Evolutionary conservation across 805 yeast genomes (phyloP).

Genomic region (Cyberlindnera maritima): DNA sequence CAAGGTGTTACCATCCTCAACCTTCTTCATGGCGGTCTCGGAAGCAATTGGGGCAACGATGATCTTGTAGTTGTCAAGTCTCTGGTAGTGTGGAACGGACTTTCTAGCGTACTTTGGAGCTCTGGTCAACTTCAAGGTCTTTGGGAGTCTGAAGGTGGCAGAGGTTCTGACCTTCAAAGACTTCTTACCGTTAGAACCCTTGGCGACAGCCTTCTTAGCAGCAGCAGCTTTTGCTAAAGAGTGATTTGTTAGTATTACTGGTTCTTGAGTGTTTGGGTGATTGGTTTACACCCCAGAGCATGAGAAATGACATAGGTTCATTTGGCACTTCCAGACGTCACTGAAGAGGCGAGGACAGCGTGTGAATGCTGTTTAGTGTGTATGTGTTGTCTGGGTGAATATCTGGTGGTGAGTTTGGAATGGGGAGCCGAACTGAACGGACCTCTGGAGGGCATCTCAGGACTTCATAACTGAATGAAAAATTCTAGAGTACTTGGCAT

Average conservation of each 20-base stretch:
- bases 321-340: background rate
- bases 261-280: background rate
- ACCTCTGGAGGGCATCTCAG: too few species aligned
- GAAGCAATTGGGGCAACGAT: conserved; percentile 93
- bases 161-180: conserved; percentile 90
- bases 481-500: too few species aligned
- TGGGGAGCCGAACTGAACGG: too few species aligned
- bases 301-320: background rate
- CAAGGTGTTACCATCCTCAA: conserved; percentile 98
- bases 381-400: too few species aligned
- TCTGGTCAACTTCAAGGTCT: conserved; percentile 92
- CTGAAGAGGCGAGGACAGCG: too few species aligned
- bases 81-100: conserved; percentile 96
- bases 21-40: conserved; percentile 99
- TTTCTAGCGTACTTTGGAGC: conserved; percentile 93
- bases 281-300: background rate
- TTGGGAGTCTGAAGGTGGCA: conserved; percentile 95
- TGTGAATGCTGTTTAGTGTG: too few species aligned
- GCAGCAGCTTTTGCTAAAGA: conserved; percentile 75
- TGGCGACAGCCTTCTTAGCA: conserved; percentile 98
- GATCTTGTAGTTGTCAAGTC: conserved; percentile 94
- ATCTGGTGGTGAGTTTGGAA: too few species aligned
- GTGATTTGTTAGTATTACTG: conserved; percentile 43
- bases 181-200: conserved; percentile 93
- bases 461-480: too few species aligned